Evolutionary conservation across 371 early-diverging fungal species (phyloP), one percentile per base, ranked within the genome.

Genomic region (Rhizopus microsporus): DNA sequence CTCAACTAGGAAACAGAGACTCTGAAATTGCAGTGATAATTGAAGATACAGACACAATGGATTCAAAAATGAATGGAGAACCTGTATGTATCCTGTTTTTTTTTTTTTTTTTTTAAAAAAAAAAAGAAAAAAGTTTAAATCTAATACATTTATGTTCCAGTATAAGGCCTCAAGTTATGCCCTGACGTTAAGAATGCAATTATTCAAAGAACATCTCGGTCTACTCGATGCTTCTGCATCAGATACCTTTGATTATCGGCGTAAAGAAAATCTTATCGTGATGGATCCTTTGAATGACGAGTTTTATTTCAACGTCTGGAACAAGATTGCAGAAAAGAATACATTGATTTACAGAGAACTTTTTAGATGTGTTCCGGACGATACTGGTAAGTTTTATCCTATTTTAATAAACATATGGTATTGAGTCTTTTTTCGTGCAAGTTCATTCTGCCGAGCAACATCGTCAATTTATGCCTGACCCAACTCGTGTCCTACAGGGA

Each of bases 1-100:
- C 93, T 3, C 88, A 92, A 77, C 67, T 88, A 43, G 97, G 97
- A n/a, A 84, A 83, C 63, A 86, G 95, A 43, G 97, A 97, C 68
- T 91, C 94, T 5, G 97, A 97, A 72, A 84, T 95, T 56, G 93
- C 93, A 29, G 80, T 90, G 37, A 57, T 93, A 8, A 74, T 94
- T 35, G 91, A 92, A 67, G 95, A 94, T 62, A 77, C 82, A 3
- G 80, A 84, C 33, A 62, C 73, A 16, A 80, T 95, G 7, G 68
- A 74, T n/a, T 83, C 88, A 1, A 69, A 65, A 37, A 90, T 94
- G 91, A 82, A 90, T 56, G 89, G 88, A 7, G 58, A 78, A 5
- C 74, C 79, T 15, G 87, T 86, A 78, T 67, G 58, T 53, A 43
- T 3, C 39, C 31, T 30, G 10, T 16, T 46, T 12, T n/a, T n/a